A percentile compares a stretch with the other conserved stretches of the same genome.
phyloP scores from a whole-genome alignment of 163 green algal genomes.

The Chloroidium sp. region DNA sequence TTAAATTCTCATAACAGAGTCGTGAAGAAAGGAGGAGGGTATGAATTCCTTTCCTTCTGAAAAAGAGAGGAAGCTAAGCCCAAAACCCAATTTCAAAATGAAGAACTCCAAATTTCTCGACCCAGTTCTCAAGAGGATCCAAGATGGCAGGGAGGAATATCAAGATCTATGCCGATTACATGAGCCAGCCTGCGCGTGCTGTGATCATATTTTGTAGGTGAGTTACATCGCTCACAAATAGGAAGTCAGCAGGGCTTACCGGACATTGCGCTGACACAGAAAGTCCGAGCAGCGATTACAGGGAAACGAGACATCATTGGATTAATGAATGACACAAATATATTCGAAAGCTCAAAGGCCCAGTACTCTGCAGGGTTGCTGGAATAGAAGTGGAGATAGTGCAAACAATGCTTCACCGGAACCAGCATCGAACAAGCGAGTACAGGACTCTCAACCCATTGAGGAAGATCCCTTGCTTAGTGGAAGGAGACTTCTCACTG shows the following conservation, averaged over 20 bases:
- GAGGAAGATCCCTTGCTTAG: conserved; percentile 15
- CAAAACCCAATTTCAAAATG: no score
- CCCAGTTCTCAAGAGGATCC: no score
- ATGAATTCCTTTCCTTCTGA: no score
- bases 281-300: not conserved
- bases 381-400: conserved; percentile 6
- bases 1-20: no score
- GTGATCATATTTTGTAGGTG: conserved; percentile 11
- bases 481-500: conserved; percentile 13
- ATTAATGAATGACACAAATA: no score
- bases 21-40: no score
- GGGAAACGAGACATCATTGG: no score
- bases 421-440: not conserved
- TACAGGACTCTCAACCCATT: conserved; percentile 6
- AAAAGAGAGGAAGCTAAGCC: no score
- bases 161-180: conserved; percentile 9
- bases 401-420: not conserved
- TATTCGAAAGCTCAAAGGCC: not conserved
- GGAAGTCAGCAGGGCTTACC: not conserved
- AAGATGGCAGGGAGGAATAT: no score
- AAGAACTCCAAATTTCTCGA: no score
- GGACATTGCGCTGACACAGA: not conserved
- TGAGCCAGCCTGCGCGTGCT: conserved; percentile 15
- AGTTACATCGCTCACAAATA: not conserved
- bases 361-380: conserved; percentile 5